Base-by-base conservation (phyloP, 2,329 filamentous ascomycete species). In the Escovopsis sp. region DNA sequence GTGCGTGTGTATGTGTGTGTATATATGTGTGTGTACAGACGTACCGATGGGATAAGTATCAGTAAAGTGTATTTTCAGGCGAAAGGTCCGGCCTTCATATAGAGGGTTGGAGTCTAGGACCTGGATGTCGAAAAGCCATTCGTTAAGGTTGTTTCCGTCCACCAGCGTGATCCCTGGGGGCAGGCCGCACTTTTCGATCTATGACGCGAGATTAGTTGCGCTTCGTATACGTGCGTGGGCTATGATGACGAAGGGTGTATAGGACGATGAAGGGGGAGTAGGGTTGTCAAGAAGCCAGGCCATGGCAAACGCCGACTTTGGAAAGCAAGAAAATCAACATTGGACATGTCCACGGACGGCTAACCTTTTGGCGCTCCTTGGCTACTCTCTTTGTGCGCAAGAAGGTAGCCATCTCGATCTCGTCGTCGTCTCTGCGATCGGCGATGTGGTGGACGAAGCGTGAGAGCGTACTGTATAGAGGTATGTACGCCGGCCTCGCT, bases 91-190 rank as follows among this genome's bases (percentile, higher is more conserved):
- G 57, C 77, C 73, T 41, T 75, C 65, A 64, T 98, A 98, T 39
- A 98, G 65, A 2, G 89, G 89, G 57, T 98, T 98, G 45, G 75
- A 67, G 61, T 96, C 91, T 35, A 96, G 74, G 41, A 98, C 89
- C 51, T 74, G 69, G 42, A 98, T 93, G 59, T 98, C 93, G 65
- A 96, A 79, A 40, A 80, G 70, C 93, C 91, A 98, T 66, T 91
- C 82, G 41, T 56, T 58, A 30, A 60, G 51, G 55, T 85, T 74
- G 41, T 94, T 79, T 59, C 87, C 81, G 38, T 93, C 84, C 44
- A 93, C 78, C 39, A 96, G 76, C 39, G 75, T 70, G 60, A 98
- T 94, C 42, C 78, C 77, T 15, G 77, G 76, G 35, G 79, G 77
- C 34, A 80, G 57, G 46, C 67, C 69, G 41, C 62, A 61, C 47